Percentiles rank a stretch among this genome's conserved stretches.
Evolutionary conservation across 2,329 filamentous ascomycete genomes (phyloP).

Genomic region (Cryphonectria nitschkei): DNA sequence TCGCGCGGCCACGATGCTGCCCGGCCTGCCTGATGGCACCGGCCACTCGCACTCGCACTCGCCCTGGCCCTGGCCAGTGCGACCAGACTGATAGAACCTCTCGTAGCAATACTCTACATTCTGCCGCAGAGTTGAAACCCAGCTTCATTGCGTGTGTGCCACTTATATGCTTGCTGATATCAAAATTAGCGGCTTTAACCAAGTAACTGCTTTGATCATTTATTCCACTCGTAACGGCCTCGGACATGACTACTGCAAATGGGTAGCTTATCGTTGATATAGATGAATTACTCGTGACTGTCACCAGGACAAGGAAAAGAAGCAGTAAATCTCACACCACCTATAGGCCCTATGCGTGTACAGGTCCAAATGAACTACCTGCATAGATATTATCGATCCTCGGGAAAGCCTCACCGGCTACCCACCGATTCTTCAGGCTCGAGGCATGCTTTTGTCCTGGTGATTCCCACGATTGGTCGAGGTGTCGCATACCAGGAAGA

Average conservation of each 20-base stretch:
- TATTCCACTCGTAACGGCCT: not conserved
- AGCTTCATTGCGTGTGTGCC: not conserved
- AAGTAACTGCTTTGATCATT: not conserved
- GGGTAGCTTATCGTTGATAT: not conserved
- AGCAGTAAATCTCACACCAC: not conserved
- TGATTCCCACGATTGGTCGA: not conserved
- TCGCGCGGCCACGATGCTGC: not conserved
- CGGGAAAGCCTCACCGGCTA: not conserved
- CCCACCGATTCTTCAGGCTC: not conserved
- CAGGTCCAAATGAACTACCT: not conserved
- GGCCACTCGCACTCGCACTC: not conserved
- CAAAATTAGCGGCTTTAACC: not conserved
- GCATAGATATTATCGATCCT: too few species aligned
- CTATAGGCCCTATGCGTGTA: not conserved
- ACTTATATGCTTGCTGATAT: not conserved
- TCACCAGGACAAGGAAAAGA: not conserved
- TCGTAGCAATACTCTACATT: slow-evolving; percentile 30
- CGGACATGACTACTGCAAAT: not conserved
- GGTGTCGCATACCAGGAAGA: not conserved
- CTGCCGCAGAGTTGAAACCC: not conserved
- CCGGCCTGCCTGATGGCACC: not conserved
- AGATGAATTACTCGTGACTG: not conserved
- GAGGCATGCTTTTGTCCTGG: not conserved
- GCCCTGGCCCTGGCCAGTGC: not conserved
- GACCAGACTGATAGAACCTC: slow-evolving; percentile 50